Evolutionary conservation across 352 stramenopile species (phyloP), one percentile per base, ranked within the genome.

Genomic region (Globisporangium solare): DNA sequence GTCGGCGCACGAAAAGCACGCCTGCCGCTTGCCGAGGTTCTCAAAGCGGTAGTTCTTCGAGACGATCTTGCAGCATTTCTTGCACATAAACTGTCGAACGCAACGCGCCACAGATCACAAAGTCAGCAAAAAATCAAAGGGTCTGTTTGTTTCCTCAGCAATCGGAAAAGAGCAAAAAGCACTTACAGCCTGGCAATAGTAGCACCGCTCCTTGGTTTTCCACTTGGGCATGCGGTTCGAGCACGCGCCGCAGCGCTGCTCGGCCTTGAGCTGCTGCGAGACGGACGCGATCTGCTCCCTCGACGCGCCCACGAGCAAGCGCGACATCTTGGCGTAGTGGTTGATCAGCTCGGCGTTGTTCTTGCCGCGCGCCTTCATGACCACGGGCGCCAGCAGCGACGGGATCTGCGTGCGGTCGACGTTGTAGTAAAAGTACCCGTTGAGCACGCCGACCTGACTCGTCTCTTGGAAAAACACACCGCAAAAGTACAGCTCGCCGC

Each of bases 401-500:
- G 73, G 74, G 40, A 81, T 74, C 27, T 68, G 67, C 21, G 66
- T 55, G 12, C 55, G 53, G 51, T 76, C 74, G 31, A 87, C 54
- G 42, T 76, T 80, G 72, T 89, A 87, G 65, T 73, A 88, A 41
- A 87, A 82, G 27, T 66, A 81, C 51, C 63, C 73, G 47, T 77
- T 71, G 5, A 91, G 58, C 51, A 84, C 67, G 42, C 74, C 71
- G 15, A 61, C 51, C 8, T 75, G 60, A 5, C 71, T 63, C 13
- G 74, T 86, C 65, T 90, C 80, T 47, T 86, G 61, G 56, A 90
- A 90, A 42, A 88, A 76, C 40, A 87, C 67, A 20, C 80, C 80
- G 40, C 73, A 90, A 49, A 78, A 86, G 46, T 76, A 78, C 39
- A 90, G 55, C 37, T 76, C 63, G 0, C 73, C 80, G 47, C 80